phyloP scores from a whole-genome alignment of 352 stramenopile genomes.

The Globisporangium perplexum region DNA sequence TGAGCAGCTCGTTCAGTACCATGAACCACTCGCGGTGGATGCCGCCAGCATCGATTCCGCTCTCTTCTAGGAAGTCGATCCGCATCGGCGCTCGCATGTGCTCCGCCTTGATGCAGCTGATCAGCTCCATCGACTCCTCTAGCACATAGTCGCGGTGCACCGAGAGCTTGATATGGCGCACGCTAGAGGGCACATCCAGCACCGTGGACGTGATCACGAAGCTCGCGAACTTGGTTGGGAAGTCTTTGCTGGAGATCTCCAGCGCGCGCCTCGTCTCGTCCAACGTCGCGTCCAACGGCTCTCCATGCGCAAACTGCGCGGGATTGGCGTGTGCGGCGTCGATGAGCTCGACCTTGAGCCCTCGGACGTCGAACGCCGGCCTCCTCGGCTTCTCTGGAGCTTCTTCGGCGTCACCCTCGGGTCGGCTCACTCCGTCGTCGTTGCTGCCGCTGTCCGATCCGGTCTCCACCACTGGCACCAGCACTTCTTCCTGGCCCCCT shows the following conservation, averaged over 20 bases:
- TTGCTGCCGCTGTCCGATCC: background rate
- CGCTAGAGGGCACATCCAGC: slow-evolving; percentile 29
- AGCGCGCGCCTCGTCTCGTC: slow-evolving; percentile 17
- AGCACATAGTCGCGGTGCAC: slow-evolving; percentile 49
- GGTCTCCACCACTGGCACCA: background rate
- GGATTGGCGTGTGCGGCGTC: slow-evolving; percentile 20
- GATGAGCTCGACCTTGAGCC: slow-evolving; percentile 17
- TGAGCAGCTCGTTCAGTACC: slow-evolving; percentile 61
- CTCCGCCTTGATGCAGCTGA: slow-evolving; percentile 46
- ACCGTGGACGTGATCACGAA: slow-evolving; percentile 35
- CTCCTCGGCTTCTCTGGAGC: background rate
- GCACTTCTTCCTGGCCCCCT: background rate
- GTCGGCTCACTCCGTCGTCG: background rate
- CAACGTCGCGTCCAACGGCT: background rate
- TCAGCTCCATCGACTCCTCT: slow-evolving; percentile 58
- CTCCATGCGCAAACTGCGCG: slow-evolving; percentile 24
- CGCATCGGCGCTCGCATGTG: slow-evolving; percentile 55
- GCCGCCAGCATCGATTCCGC: slow-evolving; percentile 80
- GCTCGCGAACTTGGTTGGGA: slow-evolving; percentile 44
- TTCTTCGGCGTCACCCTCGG: background rate
- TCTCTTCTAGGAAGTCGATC: slow-evolving; percentile 80
- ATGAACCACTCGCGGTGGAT: slow-evolving; percentile 88
- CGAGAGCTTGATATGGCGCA: slow-evolving; percentile 43
- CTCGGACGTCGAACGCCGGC: background rate
- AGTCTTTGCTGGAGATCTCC: slow-evolving; percentile 29